Conservation (phyloP, 1,284 basidiomycete genomes). For the Rhodotorula sp. region DNA sequence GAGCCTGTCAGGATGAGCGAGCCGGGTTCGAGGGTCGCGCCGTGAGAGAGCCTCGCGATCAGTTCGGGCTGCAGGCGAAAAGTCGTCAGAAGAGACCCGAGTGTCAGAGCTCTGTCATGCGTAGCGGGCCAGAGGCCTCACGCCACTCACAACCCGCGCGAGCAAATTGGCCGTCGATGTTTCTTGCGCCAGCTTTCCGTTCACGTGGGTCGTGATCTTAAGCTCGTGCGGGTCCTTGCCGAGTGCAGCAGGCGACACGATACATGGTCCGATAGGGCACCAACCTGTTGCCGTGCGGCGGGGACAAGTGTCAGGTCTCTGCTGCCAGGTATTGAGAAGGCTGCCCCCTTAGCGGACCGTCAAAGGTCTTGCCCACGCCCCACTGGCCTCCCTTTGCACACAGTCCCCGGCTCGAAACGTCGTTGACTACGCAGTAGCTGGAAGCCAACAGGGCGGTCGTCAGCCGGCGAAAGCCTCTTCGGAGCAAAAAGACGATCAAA, state of each 20-base stretch:
- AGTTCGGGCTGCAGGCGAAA: conserved; percentile 57
- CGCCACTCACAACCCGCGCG: conserved; percentile 39
- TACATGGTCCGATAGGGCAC: conserved; percentile 55
- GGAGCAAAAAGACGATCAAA: not conserved
- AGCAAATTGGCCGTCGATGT: conserved; percentile 60
- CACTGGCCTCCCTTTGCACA: conserved; percentile 37
- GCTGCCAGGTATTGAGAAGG: not conserved
- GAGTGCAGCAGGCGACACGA: conserved; percentile 66
- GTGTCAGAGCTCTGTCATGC: no score
- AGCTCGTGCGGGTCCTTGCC: conserved; percentile 66
- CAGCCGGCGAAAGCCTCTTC: not conserved
- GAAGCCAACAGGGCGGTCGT: no score
- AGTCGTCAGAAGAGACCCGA: not conserved
- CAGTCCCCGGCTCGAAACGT: conserved; percentile 30
- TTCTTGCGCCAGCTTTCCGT: conserved; percentile 68
- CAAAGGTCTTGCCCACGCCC: conserved; percentile 42
- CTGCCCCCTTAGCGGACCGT: conserved; percentile 23
- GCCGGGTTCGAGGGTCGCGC: conserved; percentile 78
- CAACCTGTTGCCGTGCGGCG: conserved; percentile 24
- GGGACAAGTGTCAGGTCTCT: not conserved
- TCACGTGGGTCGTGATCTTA: conserved; percentile 65
- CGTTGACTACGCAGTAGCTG: conserved; percentile 45
- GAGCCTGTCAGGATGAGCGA: conserved; percentile 78
- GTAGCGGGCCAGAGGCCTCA: no score
- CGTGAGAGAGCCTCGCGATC: conserved; percentile 76